Conservation (phyloP, 495 filamentous ascomycete genomes). For the Daldinia concentrica region DNA sequence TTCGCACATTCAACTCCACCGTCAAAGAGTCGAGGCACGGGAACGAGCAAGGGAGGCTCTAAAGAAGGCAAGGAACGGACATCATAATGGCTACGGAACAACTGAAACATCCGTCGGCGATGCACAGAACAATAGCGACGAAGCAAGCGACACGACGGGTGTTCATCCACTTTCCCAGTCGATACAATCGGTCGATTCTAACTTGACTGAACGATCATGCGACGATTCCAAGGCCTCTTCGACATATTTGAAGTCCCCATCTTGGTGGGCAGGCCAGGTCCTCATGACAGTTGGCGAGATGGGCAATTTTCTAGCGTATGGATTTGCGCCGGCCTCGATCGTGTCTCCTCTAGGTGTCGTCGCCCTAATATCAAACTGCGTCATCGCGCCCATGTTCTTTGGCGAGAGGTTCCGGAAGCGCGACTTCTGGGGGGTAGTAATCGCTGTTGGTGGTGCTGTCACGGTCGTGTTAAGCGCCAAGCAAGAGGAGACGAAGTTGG, state of each 20-base stretch:
- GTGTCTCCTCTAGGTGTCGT: conserved; percentile 97
- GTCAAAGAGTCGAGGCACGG: conserved; percentile 48
- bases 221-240: conserved; percentile 51
- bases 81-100: conserved; percentile 44
- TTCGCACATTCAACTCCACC: conserved; percentile 81
- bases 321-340: conserved; percentile 97
- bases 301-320: conserved; percentile 97
- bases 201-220: conserved; percentile 48
- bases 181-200: conserved; percentile 54
- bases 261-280: conserved; percentile 93
- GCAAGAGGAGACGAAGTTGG: conserved; percentile 86
- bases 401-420: conserved; percentile 85
- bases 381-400: conserved; percentile 92
- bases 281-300: conserved; percentile 93
- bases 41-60: conserved; percentile 63
- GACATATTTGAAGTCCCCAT: conserved; percentile 84
- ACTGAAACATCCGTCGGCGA: conserved; percentile 32
- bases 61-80: conserved; percentile 47
- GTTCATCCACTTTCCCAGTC: conserved; percentile 60
- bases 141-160: conserved; percentile 51
- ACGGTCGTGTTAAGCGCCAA: conserved; percentile 93
- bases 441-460: conserved; percentile 87
- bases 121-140: conserved; percentile 40
- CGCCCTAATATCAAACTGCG: conserved; percentile 92
- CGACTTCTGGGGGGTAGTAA: conserved; percentile 88